Conservation (phyloP, 169 alveolate genomes). For the Cryptosporidium felis region DNA sequence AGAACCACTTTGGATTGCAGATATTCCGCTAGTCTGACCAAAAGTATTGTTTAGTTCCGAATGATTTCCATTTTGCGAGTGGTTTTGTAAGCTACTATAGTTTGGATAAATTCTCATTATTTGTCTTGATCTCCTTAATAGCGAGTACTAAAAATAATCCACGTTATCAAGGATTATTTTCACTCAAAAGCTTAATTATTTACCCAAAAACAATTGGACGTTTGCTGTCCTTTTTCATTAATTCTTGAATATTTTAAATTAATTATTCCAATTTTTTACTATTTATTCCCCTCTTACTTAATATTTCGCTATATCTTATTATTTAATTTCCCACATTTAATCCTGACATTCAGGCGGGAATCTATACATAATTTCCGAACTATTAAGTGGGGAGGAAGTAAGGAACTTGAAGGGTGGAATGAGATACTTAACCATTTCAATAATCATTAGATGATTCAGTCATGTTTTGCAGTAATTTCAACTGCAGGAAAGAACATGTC, state of each 20-base stretch:
- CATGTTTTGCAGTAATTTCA: too few species aligned
- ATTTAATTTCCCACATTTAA: conserved; percentile 16
- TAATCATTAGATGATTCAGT: too few species aligned
- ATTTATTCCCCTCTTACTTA: neutral
- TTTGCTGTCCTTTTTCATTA: neutral
- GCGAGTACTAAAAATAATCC: conserved; percentile 1
- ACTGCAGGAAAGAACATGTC: too few species aligned
- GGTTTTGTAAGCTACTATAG: neutral
- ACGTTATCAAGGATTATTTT: neutral
- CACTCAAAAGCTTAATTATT: conserved; percentile 9
- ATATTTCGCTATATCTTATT: neutral
- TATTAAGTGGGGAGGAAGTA: conserved; percentile 4
- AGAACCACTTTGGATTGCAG: neutral
- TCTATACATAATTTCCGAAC: neutral
- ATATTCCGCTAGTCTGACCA: neutral
- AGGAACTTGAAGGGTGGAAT: neutral
- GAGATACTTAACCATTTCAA: too few species aligned
- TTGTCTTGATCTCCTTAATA: neutral
- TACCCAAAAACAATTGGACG: neutral
- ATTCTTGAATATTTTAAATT: neutral
- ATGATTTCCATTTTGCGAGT: conserved; percentile 15
- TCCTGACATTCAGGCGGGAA: neutral
- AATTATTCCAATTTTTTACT: neutral
- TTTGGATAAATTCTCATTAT: conserved; percentile 31
- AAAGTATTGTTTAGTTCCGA: neutral